Evolutionary conservation across 371 early-diverging fungal genomes (phyloP), one percentile per base, ranked within the genome.

Genomic region (Mucor mucedo): DNA sequence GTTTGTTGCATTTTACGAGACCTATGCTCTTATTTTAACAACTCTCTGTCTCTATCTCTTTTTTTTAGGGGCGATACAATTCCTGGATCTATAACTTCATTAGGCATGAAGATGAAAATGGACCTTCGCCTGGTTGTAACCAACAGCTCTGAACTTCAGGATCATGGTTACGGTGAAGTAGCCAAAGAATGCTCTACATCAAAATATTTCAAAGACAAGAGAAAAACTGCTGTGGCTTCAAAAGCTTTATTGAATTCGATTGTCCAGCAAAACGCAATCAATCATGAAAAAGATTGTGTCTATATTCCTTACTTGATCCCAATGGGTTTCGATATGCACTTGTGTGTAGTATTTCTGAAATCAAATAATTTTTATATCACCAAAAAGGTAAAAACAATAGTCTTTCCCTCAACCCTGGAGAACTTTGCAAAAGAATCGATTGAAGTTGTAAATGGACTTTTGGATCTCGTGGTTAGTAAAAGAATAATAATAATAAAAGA

Each of bases 91-190:
- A 39, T 63, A 48, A 33, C 33, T 42, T 40, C 52, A 14, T 42
- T 63, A 38, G 56, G 63, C 13, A 41, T 63, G n/a, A 63, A 50
- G 27, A 63, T 63, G 63, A 63, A 63, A 41, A 63, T 63, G 63
- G 63, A 63, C 52, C 56, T 63, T 35, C 38, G 63, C 21, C 41
- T 63, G 13, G 41, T 63, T 40, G 35, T 44, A 35, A 33, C 41
- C 41, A 39, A 49, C 41, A 55, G 33, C 47, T 49, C 33, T 55
- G 21, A 47, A 56, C 48, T 48, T 55, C 40, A 49, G 27, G 57
- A 65, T 39, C 58, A 65, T 55, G 60, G 60, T n/a, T 65, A 65
- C 49, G 65, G 60, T 55, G 60, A 59, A 55, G 28, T 55, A 29
- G 54, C 65, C 28, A 56, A 63, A 56, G 50, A 63, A 56, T 63